Conservation (phyloP, 1,139 yeast species). For the Lodderomyces elongisporus region DNA sequence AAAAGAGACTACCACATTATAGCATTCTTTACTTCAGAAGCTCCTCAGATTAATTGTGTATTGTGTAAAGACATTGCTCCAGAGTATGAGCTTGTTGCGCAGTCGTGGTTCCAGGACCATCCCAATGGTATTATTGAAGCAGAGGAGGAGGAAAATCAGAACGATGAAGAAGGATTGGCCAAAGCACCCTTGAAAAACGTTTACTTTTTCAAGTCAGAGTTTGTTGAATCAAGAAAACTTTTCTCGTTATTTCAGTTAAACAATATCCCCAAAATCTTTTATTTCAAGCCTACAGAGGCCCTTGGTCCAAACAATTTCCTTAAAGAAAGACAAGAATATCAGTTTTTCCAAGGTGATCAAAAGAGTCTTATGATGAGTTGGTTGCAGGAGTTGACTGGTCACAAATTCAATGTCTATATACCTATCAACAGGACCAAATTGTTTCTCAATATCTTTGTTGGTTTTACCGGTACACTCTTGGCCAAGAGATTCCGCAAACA, state of each 20-base stretch:
- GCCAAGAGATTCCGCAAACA: constrained; percentile 31
- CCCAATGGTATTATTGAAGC: constrained; percentile 33
- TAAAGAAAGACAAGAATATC: constrained; percentile 40
- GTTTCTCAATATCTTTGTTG: constrained; percentile 40
- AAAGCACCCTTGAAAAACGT: constrained; percentile 29
- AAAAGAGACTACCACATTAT: constrained; percentile 68
- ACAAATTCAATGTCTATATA: constrained; percentile 42
- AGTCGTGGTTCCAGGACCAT: constrained; percentile 50
- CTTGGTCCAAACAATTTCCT: constrained; percentile 24
- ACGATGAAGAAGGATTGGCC: constrained; percentile 25
- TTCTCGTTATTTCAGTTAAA: constrained; percentile 56
- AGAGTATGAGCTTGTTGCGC: constrained; percentile 50
- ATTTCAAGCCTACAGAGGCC: constrained; percentile 54
- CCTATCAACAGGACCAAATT: constrained; percentile 57
- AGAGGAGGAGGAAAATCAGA: constrained; percentile 19
- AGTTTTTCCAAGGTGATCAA: constrained; percentile 53
- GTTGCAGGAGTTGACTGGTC: constrained; percentile 37
- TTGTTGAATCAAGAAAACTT: constrained; percentile 48
- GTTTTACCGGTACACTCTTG: constrained; percentile 21
- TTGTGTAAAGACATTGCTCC: constrained; percentile 74
- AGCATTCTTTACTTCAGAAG: constrained; percentile 67
- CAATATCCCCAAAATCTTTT: constrained; percentile 74
- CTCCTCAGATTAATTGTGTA: constrained; percentile 69
- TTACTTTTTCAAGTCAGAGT: constrained; percentile 73
- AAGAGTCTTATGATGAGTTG: constrained; percentile 35